Evolutionary conservation across 192 early-diverging fungal species (phyloP), one percentile per base, ranked within the genome.

Genomic region (Thamnidium elegans): DNA sequence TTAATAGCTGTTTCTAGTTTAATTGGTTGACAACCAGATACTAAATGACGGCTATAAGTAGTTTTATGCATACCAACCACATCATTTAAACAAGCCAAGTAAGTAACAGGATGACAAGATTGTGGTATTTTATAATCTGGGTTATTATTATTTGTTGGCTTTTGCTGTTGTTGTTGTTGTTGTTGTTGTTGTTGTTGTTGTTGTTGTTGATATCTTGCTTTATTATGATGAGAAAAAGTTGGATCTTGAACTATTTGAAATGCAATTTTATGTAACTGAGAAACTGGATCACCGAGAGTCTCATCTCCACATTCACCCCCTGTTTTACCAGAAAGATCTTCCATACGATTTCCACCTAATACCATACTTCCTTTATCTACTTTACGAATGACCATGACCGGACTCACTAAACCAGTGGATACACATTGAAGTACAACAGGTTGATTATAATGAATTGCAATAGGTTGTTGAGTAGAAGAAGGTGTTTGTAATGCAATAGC

Each of bases 201-300:
- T 10, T 9, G 19, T 19, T 44, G 21, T 44, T 39, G 13, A 3
- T 45, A 45, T 59, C 58, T 26, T n/a, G 42, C 42, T 36, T 59
- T 59, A 48, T 72, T 77, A 58, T 55, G 65, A 48, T 66, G 47
- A 13, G 65, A 44, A 52, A 46, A 69, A 20, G 62, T 62, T 1
- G 82, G 62, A 55, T 86, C 70, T 14, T 82, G 80, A 10, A 79
- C 78, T 39, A 93, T 81, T 74, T 94, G 89, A 70, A 96, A 88
- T 3, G 92, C 92, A 6, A 96, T 84, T 78, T 96, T 96, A 81
- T 96, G 92, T 58, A 96, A 71, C 73, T 93, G 92, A 19, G 90
- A 91, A 2, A 96, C 86, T 1, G 92, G 91, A 70, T 96, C 94
- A 34, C 91, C 91, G 13, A 88, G 60, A 10, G 84, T 65, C 44